Evolutionary conservation across 2,329 filamentous ascomycete species (phyloP), one percentile per base, ranked within the genome.

Genomic region (Pseudopyrenochaeta lycopersici): DNA sequence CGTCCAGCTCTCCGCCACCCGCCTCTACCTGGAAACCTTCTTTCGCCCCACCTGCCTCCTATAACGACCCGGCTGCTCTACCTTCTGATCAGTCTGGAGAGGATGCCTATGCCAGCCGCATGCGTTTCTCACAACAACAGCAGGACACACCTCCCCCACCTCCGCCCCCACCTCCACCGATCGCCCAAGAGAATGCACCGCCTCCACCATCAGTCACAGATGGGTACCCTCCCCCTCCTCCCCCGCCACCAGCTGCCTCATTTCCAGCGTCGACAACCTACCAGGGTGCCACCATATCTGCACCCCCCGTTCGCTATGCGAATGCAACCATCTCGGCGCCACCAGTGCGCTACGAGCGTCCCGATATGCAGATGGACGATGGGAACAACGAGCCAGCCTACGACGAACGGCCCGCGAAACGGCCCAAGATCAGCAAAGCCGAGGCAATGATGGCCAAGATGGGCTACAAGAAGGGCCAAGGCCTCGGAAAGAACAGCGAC

Each of bases 391-490:
- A 62, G 23, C 50, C 53, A 23, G 49, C 42, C 10, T 49, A 48
- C 39, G 61, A 68, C 7, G 80, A 84, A 62, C 76, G 78, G 71
- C 78, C 39, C 57, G 82, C 58, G 31, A 78, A 75, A 38, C 59
- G 67, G 2, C 54, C 58, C 9, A 70, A 71, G 58, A 60, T 68
- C n/a, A 70, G 62, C 60, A 70, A 68, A 74, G 95, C 92, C 0
- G 86, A 92, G 62, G 89, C 92, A 30, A 85, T 98, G 50, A 92
- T 99, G 87, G 85, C 87, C 56, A 98, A 97, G 73, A 95, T 97
- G 77, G 95, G 95, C 49, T 98, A 93, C 91, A 89, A 88, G 31
- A 89, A 93, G 68, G 95, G 95, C 20, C 85, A 89, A 58, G 95
- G 95, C 17, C 85, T 99, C 3, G 95, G 95, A 62, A 92, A 91